Percentiles rank a stretch among this genome's conserved stretches.
These are phyloP conservation scores for Boletellus sp. DNA, from an alignment of 768 basidiomycete species.

Conservation along the genomic window DNA sequence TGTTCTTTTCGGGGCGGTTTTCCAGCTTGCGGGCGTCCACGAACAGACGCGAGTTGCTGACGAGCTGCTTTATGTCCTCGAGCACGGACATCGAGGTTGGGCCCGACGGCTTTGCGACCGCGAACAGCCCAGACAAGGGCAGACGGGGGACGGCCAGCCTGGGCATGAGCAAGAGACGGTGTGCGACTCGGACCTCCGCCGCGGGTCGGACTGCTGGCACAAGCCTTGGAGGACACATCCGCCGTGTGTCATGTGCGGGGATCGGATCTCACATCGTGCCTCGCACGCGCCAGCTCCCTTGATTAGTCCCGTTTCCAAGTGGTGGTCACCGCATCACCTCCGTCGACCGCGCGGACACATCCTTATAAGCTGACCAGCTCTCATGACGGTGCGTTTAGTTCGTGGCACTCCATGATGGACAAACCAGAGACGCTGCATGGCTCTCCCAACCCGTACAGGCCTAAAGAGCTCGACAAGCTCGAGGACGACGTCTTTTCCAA, in stretches of 20 bases:
- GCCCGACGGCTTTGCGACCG: conserved; percentile 86
- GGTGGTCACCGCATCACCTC: no score
- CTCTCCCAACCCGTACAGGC: not conserved
- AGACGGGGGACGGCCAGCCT: conserved; percentile 50
- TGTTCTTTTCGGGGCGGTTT: conserved; percentile 41
- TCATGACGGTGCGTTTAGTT: not conserved
- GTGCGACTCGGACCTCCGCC: no score
- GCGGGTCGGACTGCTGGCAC: no score
- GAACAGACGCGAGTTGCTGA: conserved; percentile 76
- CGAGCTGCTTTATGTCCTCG: conserved; percentile 78
- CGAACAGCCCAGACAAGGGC: conserved; percentile 82
- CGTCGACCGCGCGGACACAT: no score
- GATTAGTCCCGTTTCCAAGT: not conserved
- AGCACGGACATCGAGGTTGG: conserved; percentile 90
- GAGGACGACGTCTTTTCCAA: conserved; percentile 11
- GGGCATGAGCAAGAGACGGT: conserved; percentile 50
- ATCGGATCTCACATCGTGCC: not conserved
- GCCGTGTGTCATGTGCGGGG: not conserved
- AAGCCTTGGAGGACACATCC: not conserved
- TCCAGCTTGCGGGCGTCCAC: conserved; percentile 54
- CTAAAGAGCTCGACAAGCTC: conserved; percentile 8
- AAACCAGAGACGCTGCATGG: not conserved
- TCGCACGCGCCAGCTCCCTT: no score
- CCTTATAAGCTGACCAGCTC: not conserved
- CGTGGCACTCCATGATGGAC: conserved; percentile 3